These are phyloP conservation scores for Psilocybe azurescens DNA, from an alignment of 768 basidiomycete genomes.

Conservation along the genomic window DNA sequence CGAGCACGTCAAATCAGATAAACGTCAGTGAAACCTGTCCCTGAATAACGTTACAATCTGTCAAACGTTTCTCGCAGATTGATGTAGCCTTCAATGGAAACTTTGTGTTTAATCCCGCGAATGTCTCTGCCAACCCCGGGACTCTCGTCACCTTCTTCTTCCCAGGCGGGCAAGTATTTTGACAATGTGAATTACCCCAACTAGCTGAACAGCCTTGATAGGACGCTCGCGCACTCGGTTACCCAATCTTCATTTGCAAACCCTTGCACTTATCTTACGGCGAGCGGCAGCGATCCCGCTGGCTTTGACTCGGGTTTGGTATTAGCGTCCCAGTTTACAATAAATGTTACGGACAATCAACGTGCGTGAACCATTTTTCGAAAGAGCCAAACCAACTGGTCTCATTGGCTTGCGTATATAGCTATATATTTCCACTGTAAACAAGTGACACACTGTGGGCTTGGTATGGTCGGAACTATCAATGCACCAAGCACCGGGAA, in stretches of 20 bases:
- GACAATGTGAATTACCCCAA: slow-evolving; percentile 20
- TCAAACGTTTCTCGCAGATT: slow-evolving; percentile 34
- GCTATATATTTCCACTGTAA: slow-evolving; percentile 69
- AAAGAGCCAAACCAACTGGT: not conserved
- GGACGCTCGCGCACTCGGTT: slow-evolving; percentile 47
- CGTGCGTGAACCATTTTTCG: slow-evolving; percentile 38
- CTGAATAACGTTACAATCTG: not conserved
- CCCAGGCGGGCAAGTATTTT: slow-evolving; percentile 43
- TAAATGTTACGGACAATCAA: slow-evolving; percentile 50
- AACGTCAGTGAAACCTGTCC: slow-evolving; percentile 34
- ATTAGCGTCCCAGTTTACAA: slow-evolving; percentile 42
- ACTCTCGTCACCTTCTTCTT: slow-evolving; percentile 60
- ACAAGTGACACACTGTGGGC: slow-evolving; percentile 49
- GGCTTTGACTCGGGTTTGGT: slow-evolving; percentile 64
- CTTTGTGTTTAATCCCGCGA: slow-evolving; percentile 49
- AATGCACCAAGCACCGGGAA: slow-evolving; percentile 53
- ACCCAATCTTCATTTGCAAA: slow-evolving; percentile 59
- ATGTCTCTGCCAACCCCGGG: slow-evolving; percentile 53
- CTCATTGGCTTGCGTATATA: slow-evolving; percentile 23
- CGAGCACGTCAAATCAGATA: slow-evolving; percentile 36
- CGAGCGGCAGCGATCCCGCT: slow-evolving; percentile 34
- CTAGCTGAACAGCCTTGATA: not conserved
- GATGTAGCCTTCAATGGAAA: slow-evolving; percentile 44
- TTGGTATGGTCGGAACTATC: slow-evolving; percentile 56
- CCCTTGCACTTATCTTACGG: slow-evolving; percentile 57